Percentiles rank a stretch among this genome's conserved stretches.
These are phyloP conservation scores for Cordyceps farinosa DNA, from an alignment of 2,329 filamentous ascomycete genomes.

Conservation along the genomic window DNA sequence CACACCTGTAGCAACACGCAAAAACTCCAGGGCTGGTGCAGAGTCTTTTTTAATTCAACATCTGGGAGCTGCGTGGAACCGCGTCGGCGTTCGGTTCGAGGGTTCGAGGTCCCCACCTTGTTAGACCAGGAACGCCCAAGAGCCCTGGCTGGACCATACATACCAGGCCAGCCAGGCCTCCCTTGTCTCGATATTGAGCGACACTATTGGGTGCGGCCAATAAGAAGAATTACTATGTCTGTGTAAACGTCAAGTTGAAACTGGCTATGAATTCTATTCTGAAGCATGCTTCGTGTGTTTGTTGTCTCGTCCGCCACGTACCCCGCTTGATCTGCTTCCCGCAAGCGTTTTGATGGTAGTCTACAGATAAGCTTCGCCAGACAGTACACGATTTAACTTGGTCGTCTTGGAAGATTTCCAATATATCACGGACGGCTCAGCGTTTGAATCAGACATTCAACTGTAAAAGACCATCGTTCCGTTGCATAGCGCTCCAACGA, in stretches of 20 bases:
- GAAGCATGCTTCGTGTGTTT: background rate
- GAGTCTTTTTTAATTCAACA: background rate
- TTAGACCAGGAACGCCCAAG: background rate
- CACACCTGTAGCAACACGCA: background rate
- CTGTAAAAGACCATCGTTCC: background rate
- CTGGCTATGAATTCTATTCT: background rate
- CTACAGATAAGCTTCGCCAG: background rate
- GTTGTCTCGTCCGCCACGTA: background rate
- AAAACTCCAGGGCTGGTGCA: background rate
- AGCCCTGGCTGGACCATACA: background rate
- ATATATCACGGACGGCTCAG: background rate
- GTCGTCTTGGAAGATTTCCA: background rate
- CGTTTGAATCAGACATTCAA: background rate
- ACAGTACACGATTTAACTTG: background rate
- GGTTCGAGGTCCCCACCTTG: slow-evolving; percentile 6
- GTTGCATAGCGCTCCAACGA: background rate
- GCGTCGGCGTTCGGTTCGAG: background rate
- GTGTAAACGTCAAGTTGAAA: background rate
- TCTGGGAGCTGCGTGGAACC: slow-evolving; percentile 6
- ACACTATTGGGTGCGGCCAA: background rate
- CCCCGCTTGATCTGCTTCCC: background rate
- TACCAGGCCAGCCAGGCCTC: background rate
- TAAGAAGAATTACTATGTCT: background rate
- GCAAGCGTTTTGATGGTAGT: background rate
- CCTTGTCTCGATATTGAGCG: background rate